Percentiles rank a stretch among this genome's conserved stretches.
Evolutionary conservation across 768 basidiomycete genomes (phyloP).

Genomic region (Suillus subaureus): DNA sequence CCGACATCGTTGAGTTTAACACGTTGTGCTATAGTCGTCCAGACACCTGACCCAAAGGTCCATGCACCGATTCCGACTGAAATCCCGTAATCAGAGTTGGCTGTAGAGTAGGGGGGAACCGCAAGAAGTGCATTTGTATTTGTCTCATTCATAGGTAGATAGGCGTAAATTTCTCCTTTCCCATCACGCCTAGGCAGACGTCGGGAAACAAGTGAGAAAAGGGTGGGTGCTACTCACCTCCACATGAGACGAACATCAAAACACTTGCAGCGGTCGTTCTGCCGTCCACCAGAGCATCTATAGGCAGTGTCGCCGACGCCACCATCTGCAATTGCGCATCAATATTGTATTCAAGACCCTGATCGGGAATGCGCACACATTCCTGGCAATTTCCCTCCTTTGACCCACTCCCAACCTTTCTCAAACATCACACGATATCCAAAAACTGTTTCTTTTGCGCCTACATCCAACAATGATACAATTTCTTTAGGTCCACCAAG

Average conservation of each 20-base stretch:
- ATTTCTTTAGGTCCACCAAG: constrained; percentile 55
- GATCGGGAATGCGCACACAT: constrained; percentile 49
- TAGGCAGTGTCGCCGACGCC: constrained; percentile 60
- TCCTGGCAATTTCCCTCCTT: constrained; percentile 79
- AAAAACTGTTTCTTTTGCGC: constrained; percentile 57
- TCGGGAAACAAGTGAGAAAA: not conserved
- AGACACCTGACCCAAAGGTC: constrained; percentile 54
- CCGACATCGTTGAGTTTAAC: constrained; percentile 69
- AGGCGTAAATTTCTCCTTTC: constrained; percentile 68
- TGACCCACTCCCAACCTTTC: constrained; percentile 64
- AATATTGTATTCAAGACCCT: not conserved
- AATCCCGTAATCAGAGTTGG: constrained; percentile 62
- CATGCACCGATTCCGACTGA: constrained; percentile 71
- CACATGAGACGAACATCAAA: constrained; percentile 78
- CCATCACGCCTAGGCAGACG: constrained; percentile 45
- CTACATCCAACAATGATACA: constrained; percentile 33
- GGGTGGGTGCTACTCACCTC: constrained; percentile 45
- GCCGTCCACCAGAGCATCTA: constrained; percentile 68
- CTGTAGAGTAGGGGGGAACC: constrained; percentile 50
- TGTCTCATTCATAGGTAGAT: constrained; percentile 53
- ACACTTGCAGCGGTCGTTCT: constrained; percentile 62
- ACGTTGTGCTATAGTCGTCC: constrained; percentile 67
- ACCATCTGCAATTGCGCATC: constrained; percentile 42
- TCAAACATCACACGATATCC: constrained; percentile 70
- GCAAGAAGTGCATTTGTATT: constrained; percentile 46